phyloP scores from a whole-genome alignment of 495 filamentous ascomycete genomes.

The Penicillium mononematosum region DNA sequence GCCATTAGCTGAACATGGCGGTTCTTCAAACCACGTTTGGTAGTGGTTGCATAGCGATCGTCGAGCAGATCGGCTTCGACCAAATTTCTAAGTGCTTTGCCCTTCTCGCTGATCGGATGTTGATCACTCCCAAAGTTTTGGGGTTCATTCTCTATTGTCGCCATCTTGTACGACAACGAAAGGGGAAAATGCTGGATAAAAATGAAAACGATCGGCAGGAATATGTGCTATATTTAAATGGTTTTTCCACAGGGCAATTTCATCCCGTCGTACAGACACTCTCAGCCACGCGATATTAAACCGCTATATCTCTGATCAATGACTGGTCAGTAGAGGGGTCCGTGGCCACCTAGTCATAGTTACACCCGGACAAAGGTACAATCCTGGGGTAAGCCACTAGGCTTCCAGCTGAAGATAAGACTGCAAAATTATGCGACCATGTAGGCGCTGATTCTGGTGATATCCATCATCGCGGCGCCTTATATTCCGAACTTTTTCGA shows the following conservation, averaged over 20 bases:
- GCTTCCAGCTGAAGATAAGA: background rate
- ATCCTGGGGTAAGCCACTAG: constrained; percentile 1
- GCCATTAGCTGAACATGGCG: constrained; percentile 68
- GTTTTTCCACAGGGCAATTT: background rate
- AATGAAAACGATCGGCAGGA: background rate
- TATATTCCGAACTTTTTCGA: background rate
- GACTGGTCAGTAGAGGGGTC: constrained; percentile 7
- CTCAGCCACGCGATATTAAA: background rate
- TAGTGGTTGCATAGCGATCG: constrained; percentile 36
- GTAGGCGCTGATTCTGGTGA: background rate
- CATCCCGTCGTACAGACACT: background rate
- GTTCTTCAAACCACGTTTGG: constrained; percentile 46
- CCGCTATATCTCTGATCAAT: background rate
- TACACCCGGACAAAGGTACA: background rate
- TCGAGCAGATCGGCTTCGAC: constrained; percentile 42
- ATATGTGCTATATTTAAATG: background rate
- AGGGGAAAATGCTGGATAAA: background rate
- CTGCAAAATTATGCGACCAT: background rate
- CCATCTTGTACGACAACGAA: constrained; percentile 4
- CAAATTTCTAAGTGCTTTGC: constrained; percentile 20
- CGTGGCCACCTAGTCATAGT: background rate
- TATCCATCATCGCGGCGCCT: background rate
- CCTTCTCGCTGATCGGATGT: constrained; percentile 22
- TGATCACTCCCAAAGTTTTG: background rate
- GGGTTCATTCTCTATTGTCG: constrained; percentile 8